Base-by-base conservation (phyloP, 228 moss, liverwort and hornwort genomes). In the Sphagnum fallax region DNA sequence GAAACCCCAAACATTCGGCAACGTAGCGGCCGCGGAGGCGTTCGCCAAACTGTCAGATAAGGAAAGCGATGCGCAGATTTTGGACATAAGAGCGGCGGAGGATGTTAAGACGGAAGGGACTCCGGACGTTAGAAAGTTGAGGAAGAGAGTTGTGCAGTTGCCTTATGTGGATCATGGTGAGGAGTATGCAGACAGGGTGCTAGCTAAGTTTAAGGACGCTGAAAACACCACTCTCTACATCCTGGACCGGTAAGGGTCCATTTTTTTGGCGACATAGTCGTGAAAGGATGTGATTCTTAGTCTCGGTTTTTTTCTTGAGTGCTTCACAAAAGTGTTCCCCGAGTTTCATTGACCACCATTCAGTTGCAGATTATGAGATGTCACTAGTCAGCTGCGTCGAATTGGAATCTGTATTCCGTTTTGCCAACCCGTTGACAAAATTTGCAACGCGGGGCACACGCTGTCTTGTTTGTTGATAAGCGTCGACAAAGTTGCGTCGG, bases 211-310 rank as follows among this genome's bases (percentile, higher is more conserved):
- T 48, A 90, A 79, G 76, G 71, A 89, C 32, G 75, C 83, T 0
- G 90, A 92, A 83, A 76, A 84, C 13, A 83, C 78, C 8, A 87
- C 74, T 50, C 67, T 95, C 53, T 95, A 90, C 74, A 68, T 95
- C 67, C 61, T 94, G 73, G 94, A 94, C 75, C 69, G 87, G 92
- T 90, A 63, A 65, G 77, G 53, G 12, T 51, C 12, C 32, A 32
- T 32, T 32, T 47, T 10, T 64, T 64, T 32, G 1, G 32, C 32
- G 32, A 32, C 32, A 32, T 32, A 32, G 32, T 32, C 32, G 32
- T 32, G 32, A 32, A 32, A 32, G 32, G 32, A 32, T 32, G 32
- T 32, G 32, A 32, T 32, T 32, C 32, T 32, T 32, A 32, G 32
- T 32, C 32, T 32, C 32, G 32, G 32, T 32, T 32, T 32, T 32